Conservation (phyloP, 1,284 basidiomycete genomes). For the Kwoniella shivajii region DNA sequence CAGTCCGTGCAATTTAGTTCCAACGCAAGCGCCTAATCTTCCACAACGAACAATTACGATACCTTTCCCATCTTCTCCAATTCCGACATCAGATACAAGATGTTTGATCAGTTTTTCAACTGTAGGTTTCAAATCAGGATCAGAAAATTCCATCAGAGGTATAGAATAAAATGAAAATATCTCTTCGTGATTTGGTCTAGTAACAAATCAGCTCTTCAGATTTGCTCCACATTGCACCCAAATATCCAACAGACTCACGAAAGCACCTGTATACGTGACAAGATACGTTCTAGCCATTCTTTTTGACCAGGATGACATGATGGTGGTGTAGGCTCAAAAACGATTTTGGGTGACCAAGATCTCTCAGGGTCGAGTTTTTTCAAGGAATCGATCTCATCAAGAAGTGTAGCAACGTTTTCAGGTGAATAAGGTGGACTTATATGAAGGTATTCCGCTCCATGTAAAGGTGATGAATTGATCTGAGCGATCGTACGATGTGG, state of each 20-base stretch:
- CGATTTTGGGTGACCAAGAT: conserved; percentile 39
- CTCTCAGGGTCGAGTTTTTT: neutral
- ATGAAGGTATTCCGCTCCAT: conserved; percentile 40
- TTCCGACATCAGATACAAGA: conserved; percentile 31
- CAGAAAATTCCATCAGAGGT: conserved; percentile 10
- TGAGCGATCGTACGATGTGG: conserved; percentile 25
- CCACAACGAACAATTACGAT: conserved; percentile 49
- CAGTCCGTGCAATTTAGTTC: conserved; percentile 30
- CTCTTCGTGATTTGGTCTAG: conserved; percentile 48
- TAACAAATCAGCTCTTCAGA: neutral
- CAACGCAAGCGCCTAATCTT: conserved; percentile 41
- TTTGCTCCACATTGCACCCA: neutral
- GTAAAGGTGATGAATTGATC: conserved; percentile 29
- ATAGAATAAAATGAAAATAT: conserved; percentile 38
- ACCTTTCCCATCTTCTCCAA: conserved; percentile 32
- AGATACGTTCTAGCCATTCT: conserved; percentile 32
- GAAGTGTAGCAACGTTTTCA: conserved; percentile 26
- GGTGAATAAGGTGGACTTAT: conserved; percentile 39
- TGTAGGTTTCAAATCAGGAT: conserved; percentile 12
- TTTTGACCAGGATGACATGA: conserved; percentile 37
- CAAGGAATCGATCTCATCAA: conserved; percentile 17
- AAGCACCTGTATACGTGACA: conserved; percentile 31
- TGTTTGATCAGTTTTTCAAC: conserved; percentile 32
- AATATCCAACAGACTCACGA: conserved; percentile 27
- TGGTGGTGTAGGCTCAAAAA: conserved; percentile 46